Base-by-base conservation (phyloP, 345 rosid species). In the Brassica rapa region DNA sequence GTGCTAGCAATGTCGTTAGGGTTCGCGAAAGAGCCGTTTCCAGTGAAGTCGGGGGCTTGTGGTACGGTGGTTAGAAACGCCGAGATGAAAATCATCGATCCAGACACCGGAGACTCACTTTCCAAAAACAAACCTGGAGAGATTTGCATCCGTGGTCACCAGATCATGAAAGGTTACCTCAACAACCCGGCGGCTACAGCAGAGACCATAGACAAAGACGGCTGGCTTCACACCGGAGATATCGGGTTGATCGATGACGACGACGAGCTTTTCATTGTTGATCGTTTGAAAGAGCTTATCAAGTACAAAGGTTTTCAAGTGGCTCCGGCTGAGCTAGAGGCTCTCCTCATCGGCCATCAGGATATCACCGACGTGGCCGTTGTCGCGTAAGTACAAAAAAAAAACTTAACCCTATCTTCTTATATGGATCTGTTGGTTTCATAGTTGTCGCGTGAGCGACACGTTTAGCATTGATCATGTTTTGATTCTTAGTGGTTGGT, bases 11-110 rank as follows among this genome's bases (percentile, higher is more conserved):
- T 89, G 96, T 87, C 94, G 55, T 41, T 87, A 66, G 89, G 92
- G 8, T 92, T 94, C 25, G 97, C 97, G 0, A 94, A 92, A 73
- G 86, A 94, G 25, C 91, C 96, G 0, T 88, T 84, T 1, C 84
- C 83, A 7, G 83, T 88, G 0, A 94, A 92, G 79, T 83, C 96
- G 0, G 96, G 97, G 1, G 91, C 96, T 0, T 92, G 97, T 74
- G 98, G 97, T 9, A 92, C 96, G 2, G 96, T 92, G 1, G 87
- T 90, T 0, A 85, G 98, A 72, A 94, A 94, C 16, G 96, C 97
- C 6, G 80, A 80, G 67, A 63, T 80, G 72, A 80, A 80, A 53
- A 80, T 80, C 62, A 15, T 80, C 27, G 93, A 91, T 56, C 90
- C 93, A 0, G 96, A 90, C 24, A 86, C 91, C 2, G 88, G 92